These are phyloP conservation scores for Aspergillus taichungensis DNA, from an alignment of 495 filamentous ascomycete genomes.

Conservation along the genomic window DNA sequence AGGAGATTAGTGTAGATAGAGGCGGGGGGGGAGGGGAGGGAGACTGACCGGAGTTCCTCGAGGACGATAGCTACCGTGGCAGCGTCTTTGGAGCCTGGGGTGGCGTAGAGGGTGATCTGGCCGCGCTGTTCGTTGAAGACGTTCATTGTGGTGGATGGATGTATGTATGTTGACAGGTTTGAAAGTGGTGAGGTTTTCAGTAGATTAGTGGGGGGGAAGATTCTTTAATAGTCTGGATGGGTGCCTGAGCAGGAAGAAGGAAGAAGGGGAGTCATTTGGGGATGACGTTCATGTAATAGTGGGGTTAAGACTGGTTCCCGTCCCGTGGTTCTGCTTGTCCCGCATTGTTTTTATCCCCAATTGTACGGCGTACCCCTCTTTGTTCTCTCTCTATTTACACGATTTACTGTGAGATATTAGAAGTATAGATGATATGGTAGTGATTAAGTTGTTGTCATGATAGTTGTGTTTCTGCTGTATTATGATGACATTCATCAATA, in stretches of 20 bases:
- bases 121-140: conserved; percentile 4
- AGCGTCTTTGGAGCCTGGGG: background rate
- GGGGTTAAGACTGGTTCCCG: too few species aligned
- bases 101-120: conserved; percentile 2
- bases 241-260: too few species aligned
- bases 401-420: background rate
- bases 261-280: too few species aligned
- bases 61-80: conserved; percentile 1
- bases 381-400: background rate
- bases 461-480: too few species aligned
- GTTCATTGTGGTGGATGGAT: conserved; percentile 1
- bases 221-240: too few species aligned
- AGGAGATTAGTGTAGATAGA: background rate
- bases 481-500: too few species aligned
- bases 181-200: too few species aligned
- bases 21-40: background rate
- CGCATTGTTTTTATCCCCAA: too few species aligned
- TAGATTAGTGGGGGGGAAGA: too few species aligned
- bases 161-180: too few species aligned
- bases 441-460: background rate
- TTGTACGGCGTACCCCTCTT: background rate
- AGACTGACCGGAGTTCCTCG: conserved; percentile 2
- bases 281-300: too few species aligned
- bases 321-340: too few species aligned
- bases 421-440: background rate